Percentiles rank a stretch among this genome's conserved stretches.
Conservation (phyloP, 2,329 filamentous ascomycete genomes). For the Fusarium sp. region DNA sequence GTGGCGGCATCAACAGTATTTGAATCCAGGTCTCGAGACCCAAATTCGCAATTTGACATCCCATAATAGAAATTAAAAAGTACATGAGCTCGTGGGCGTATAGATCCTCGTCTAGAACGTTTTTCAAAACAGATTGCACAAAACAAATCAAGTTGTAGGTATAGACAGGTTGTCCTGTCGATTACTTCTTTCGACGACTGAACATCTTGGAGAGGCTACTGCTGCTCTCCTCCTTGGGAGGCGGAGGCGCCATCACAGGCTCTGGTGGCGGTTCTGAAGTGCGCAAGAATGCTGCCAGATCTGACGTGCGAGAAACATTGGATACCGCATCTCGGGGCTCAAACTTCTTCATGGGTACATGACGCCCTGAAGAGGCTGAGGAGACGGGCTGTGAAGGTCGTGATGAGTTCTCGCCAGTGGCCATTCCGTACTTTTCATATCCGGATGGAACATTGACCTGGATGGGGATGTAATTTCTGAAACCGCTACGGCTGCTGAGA, state of each 20-base stretch:
- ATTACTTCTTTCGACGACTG: conserved; percentile 61
- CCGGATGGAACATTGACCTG: conserved; percentile 61
- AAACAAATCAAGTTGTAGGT: conserved; percentile 30
- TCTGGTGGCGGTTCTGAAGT: conserved; percentile 72
- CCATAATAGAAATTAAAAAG: conserved; percentile 41
- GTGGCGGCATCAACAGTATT: conserved; percentile 2
- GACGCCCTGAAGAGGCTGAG: conserved; percentile 51
- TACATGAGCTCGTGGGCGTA: conserved; percentile 45
- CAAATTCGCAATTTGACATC: conserved; percentile 20
- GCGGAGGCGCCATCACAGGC: conserved; percentile 41
- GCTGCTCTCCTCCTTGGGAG: conserved; percentile 51
- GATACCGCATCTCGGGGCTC: conserved; percentile 65
- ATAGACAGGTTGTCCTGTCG: conserved; percentile 42
- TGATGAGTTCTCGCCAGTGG: conserved; percentile 38
- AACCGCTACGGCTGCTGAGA: conserved; percentile 53
- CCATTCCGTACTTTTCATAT: conserved; percentile 55
- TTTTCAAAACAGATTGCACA: conserved; percentile 8
- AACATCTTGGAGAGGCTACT: conserved; percentile 61
- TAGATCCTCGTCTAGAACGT: conserved; percentile 34
- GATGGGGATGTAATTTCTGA: conserved; percentile 63
- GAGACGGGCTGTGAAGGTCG: conserved; percentile 38
- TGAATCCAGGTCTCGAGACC: conserved; percentile 4
- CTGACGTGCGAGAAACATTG: conserved; percentile 68
- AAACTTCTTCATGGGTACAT: conserved; percentile 67
- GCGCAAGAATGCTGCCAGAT: conserved; percentile 78